These are phyloP conservation scores for Epichloe bromicola DNA, from an alignment of 2,329 filamentous ascomycete genomes.

Conservation along the genomic window DNA sequence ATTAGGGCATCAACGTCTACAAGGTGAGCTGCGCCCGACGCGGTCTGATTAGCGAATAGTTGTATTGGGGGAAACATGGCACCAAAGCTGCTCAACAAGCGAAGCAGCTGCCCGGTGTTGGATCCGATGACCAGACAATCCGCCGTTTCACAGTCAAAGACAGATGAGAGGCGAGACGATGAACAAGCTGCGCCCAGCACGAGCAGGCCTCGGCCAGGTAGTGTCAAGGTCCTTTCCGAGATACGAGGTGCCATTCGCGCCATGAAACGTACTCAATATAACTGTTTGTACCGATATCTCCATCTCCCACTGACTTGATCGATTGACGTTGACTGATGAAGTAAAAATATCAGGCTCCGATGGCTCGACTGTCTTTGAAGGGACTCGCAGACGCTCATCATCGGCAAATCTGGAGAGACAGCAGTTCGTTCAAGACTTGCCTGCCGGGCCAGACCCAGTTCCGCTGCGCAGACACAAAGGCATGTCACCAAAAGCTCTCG, in stretches of 20 bases:
- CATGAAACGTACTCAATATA: conserved; percentile 18
- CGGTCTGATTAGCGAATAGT: neutral
- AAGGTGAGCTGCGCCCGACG: neutral
- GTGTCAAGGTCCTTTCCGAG: conserved; percentile 22
- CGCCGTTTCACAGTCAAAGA: neutral
- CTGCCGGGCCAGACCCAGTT: neutral
- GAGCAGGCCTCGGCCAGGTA: conserved; percentile 14
- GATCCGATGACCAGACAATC: conserved; percentile 6
- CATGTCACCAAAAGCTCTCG: conserved; percentile 13
- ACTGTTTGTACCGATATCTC: conserved; percentile 9
- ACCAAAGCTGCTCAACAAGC: conserved; percentile 14
- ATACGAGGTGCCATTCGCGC: conserved; percentile 21
- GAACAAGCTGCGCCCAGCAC: conserved; percentile 6
- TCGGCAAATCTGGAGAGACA: neutral
- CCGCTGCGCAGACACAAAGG: conserved; percentile 8
- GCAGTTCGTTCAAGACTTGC: neutral
- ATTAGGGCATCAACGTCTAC: neutral
- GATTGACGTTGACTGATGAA: neutral
- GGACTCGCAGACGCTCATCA: conserved; percentile 2
- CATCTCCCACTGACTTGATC: neutral
- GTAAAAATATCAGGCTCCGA: conserved; percentile 12
- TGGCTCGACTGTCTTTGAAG: conserved; percentile 9
- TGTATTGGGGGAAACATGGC: conserved; percentile 13
- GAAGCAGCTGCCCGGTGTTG: conserved; percentile 14
- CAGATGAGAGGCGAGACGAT: neutral